Evolutionary conservation across 768 basidiomycete genomes (phyloP).

Genomic region (Boletus rubropictus): DNA sequence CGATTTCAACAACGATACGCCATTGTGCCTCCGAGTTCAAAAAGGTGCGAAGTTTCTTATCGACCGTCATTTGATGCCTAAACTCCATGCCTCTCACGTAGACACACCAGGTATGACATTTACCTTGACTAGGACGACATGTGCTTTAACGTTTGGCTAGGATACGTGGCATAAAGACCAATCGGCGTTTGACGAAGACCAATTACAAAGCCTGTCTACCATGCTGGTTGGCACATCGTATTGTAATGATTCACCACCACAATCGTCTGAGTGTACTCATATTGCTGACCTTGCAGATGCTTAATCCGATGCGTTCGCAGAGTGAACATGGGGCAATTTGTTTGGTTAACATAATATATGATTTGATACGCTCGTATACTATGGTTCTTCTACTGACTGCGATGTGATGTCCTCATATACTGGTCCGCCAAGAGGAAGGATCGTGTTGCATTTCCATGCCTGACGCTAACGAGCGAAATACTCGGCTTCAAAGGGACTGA

Average conservation of each 20-base stretch:
- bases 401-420: background rate
- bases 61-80: conserved; percentile 1
- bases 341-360: background rate
- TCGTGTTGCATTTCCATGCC: background rate
- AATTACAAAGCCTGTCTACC: conserved; percentile 76
- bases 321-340: background rate
- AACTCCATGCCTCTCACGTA: conserved; percentile 20
- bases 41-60: conserved; percentile 47
- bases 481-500: conserved; percentile 15
- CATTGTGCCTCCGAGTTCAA: conserved; percentile 82
- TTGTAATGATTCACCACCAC: conserved; percentile 43
- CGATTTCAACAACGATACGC: conserved; percentile 85
- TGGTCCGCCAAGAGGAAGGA: background rate
- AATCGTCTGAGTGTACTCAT: conserved; percentile 10
- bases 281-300: conserved; percentile 16
- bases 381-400: background rate
- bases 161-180: conserved; percentile 94
- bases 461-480: background rate
- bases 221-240: conserved; percentile 90
- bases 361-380: conserved; percentile 3
- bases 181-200: conserved; percentile 81
- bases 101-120: conserved; percentile 54
- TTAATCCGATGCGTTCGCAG: conserved; percentile 17
- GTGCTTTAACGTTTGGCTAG: conserved; percentile 33
- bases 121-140: conserved; percentile 1